Base-by-base conservation (phyloP, 129 eudicot species). In the Centella asiatica region DNA sequence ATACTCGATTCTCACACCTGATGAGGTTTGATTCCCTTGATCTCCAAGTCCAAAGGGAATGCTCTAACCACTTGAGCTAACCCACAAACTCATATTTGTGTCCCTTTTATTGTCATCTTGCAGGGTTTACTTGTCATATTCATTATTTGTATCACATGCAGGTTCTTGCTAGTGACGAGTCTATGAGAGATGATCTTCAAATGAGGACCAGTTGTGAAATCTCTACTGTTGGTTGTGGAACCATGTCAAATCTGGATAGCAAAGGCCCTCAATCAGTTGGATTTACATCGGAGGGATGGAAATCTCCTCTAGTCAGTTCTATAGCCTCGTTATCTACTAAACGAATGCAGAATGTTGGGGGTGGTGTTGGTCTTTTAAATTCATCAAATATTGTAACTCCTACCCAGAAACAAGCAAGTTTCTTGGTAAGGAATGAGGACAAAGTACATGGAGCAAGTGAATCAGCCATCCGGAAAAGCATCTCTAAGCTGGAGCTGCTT, bases 401-500 rank as follows among this genome's bases (percentile, higher is more conserved):
- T 69, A 44, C 49, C 48, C 62, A 46, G 24, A 78, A 66, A 54
- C 60, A 66, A 69, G 34, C 72, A 42, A 66, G 64, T 70, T 68
- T 71, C 53, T 50, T 71, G 40, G 44, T 33, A 53, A 53, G 73
- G 32, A 72, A 72, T n/a, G 81, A 66, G 47, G 60, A 42, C 36
- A 46, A 28, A 44, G 60, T 44, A 51, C 81, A 62, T 70, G 57
- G 18, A 19, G 65, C 52, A 40, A 76, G 77, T 51, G 26, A 74
- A 55, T 76, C 85, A 60, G 77, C 83, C 20, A 60, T 84, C 45
- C 80, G 59, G 68, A 84, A 75, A 77, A 84, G 98, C 81, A 85
- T 90, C 60, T 87, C 94, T 51, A 83, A 80, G 61, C 77, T 90
- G 27, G 76, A 78, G 73, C 52, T 58, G 37, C 85, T 86, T 55